These are phyloP conservation scores for Pseudogymnoascus sp. DNA, from an alignment of 2,329 filamentous ascomycete species.

Conservation along the genomic window DNA sequence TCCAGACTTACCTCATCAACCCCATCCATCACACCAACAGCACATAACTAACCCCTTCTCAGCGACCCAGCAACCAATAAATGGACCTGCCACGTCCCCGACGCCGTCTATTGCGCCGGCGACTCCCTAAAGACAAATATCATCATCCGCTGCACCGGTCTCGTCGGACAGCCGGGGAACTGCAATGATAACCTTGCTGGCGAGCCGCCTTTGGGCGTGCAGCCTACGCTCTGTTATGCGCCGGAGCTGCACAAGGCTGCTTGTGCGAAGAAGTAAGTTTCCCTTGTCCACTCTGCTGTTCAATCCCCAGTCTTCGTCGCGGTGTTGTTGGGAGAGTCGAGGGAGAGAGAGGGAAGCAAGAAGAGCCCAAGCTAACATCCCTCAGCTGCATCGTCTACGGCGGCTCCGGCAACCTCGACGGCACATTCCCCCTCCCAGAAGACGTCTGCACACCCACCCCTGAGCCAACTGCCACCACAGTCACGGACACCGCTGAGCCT, in stretches of 20 bases:
- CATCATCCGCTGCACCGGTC: conserved; percentile 42
- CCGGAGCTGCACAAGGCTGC: conserved; percentile 37
- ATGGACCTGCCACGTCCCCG: conserved; percentile 37
- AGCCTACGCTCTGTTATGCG: conserved; percentile 38
- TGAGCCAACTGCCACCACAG: not conserved
- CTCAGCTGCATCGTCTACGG: conserved; percentile 40
- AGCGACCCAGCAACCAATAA: conserved; percentile 29
- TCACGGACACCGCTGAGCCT: not conserved
- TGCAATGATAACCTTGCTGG: conserved; percentile 42
- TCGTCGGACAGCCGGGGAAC: conserved; percentile 37
- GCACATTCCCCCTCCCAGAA: conserved; percentile 35
- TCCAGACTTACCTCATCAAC: not conserved
- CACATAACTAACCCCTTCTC: conserved; percentile 19
- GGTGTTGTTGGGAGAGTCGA: conserved; percentile 41
- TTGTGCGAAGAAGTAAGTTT: conserved; percentile 42
- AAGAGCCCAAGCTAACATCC: conserved; percentile 13
- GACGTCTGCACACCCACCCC: conserved; percentile 32
- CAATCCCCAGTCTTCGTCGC: conserved; percentile 29
- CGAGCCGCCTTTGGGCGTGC: conserved; percentile 36
- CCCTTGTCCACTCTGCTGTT: too few relatives aligned
- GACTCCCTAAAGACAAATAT: conserved; percentile 38
- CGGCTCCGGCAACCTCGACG: conserved; percentile 28
- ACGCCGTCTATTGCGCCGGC: conserved; percentile 40
- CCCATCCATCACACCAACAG: not conserved
- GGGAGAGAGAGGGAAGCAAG: conserved; percentile 17